phyloP scores from a whole-genome alignment of 345 rosid species.

The Citrus unshiu region DNA sequence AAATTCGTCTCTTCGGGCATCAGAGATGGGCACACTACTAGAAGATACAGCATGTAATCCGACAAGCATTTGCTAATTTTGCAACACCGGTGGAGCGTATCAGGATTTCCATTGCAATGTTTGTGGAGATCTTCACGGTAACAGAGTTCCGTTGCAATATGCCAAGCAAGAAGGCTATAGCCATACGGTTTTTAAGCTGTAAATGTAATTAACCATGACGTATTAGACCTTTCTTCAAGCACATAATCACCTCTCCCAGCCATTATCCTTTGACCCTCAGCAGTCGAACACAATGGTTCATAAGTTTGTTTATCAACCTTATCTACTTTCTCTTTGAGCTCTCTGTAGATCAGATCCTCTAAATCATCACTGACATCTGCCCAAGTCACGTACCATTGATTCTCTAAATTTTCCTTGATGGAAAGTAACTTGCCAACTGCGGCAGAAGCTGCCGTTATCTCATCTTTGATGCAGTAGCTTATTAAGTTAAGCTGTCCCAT shows the following conservation, averaged over 20 bases:
- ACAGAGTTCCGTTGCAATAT: not conserved
- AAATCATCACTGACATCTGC: not conserved
- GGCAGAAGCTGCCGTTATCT: not conserved
- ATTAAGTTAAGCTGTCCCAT: not conserved
- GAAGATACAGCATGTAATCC: not conserved
- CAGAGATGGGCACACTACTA: not conserved
- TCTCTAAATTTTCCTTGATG: no score
- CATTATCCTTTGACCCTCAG: no score
- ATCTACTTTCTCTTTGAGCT: not conserved
- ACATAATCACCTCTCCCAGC: not conserved
- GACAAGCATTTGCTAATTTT: not conserved
- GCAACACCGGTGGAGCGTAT: not conserved
- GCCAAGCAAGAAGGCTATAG: not conserved
- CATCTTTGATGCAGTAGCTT: not conserved
- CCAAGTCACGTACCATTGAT: not conserved
- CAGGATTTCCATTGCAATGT: not conserved
- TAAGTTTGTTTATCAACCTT: no score
- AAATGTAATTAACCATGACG: no score
- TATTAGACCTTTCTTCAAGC: not conserved
- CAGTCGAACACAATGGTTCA: no score
- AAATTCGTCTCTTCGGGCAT: no score
- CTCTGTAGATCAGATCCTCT: not conserved
- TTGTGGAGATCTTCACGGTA: not conserved
- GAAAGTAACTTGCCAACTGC: not conserved
- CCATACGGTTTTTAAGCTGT: not conserved